Conservation (phyloP, 768 basidiomycete species). For the Ramaria sp. region DNA sequence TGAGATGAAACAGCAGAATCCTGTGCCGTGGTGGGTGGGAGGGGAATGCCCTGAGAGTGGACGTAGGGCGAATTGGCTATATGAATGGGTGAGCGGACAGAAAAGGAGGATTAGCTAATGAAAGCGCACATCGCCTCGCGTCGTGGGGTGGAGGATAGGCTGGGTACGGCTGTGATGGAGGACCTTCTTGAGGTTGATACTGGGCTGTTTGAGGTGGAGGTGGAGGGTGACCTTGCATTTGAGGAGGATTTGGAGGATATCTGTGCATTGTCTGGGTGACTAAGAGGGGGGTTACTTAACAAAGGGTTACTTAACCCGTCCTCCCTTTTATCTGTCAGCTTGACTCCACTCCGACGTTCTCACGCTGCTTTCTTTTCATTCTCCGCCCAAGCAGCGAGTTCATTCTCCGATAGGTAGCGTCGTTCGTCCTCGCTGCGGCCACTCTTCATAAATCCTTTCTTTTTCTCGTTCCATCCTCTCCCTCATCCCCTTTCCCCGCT, state of each 20-base stretch:
- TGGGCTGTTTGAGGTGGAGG: background rate
- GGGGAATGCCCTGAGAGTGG: constrained; percentile 4
- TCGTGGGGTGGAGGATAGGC: constrained; percentile 9
- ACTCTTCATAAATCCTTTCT: background rate
- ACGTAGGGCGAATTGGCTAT: constrained; percentile 10
- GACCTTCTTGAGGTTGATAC: background rate
- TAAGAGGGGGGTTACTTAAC: constrained; percentile 8
- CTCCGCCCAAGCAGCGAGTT: background rate
- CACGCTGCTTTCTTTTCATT: background rate
- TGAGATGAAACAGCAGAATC: constrained; percentile 4
- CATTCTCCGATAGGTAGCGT: background rate
- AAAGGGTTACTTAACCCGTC: constrained; percentile 7
- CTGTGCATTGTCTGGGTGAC: constrained; percentile 8
- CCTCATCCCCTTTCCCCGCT: background rate
- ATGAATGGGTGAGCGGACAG: background rate
- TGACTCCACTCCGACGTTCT: background rate
- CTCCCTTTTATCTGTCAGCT: background rate
- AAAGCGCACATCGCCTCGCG: constrained; percentile 4
- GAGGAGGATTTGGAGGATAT: constrained; percentile 2
- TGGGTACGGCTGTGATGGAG: constrained; percentile 1
- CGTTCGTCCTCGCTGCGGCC: background rate
- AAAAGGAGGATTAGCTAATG: constrained; percentile 6
- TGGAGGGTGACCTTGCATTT: background rate
- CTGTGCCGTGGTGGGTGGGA: constrained; percentile 14
- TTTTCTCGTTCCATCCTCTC: no score